Percentiles rank a stretch among this genome's conserved stretches.
phyloP scores from a whole-genome alignment of 192 early-diverging fungal species.

The Linderina pennispora region DNA sequence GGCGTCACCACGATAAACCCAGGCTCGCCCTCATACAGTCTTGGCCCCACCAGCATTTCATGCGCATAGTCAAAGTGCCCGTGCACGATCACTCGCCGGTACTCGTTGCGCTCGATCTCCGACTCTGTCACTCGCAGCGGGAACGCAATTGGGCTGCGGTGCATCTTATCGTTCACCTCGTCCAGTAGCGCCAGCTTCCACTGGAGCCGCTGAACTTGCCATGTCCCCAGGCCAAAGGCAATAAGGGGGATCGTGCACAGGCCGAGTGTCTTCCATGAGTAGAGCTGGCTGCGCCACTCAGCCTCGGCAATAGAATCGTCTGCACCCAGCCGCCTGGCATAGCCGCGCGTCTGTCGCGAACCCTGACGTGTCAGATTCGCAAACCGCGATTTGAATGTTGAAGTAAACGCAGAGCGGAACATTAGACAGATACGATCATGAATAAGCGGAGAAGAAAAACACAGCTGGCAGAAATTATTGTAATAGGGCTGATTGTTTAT shows the following conservation, averaged over 20 bases:
- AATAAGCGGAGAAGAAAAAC: too few relatives aligned
- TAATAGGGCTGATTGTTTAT: too few relatives aligned
- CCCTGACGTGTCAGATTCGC: too few relatives aligned
- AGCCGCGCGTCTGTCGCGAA: too few relatives aligned
- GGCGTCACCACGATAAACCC: constrained; percentile 77
- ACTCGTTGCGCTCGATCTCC: constrained; percentile 61
- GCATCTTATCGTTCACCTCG: constrained; percentile 55
- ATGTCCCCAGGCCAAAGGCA: constrained; percentile 67
- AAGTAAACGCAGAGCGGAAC: too few relatives aligned
- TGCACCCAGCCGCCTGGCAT: constrained; percentile 31
- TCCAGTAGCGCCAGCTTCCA: constrained; percentile 85
- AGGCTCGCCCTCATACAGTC: constrained; percentile 59
- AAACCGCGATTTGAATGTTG: too few relatives aligned
- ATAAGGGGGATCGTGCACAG: constrained; percentile 35
- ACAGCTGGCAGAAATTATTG: too few relatives aligned
- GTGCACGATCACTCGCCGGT: constrained; percentile 62
- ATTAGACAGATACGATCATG: too few relatives aligned
- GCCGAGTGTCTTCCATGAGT: constrained; percentile 46
- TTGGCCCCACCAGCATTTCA: constrained; percentile 81
- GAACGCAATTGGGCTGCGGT: constrained; percentile 62
- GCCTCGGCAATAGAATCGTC: constrained; percentile 36
- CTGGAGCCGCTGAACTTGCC: constrained; percentile 82
- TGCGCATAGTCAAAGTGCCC: constrained; percentile 65
- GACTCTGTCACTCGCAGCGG: constrained; percentile 55
- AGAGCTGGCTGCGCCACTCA: constrained; percentile 37